Conservation (phyloP, 106 monocot species). For the Acanthochlamys bracteata region DNA sequence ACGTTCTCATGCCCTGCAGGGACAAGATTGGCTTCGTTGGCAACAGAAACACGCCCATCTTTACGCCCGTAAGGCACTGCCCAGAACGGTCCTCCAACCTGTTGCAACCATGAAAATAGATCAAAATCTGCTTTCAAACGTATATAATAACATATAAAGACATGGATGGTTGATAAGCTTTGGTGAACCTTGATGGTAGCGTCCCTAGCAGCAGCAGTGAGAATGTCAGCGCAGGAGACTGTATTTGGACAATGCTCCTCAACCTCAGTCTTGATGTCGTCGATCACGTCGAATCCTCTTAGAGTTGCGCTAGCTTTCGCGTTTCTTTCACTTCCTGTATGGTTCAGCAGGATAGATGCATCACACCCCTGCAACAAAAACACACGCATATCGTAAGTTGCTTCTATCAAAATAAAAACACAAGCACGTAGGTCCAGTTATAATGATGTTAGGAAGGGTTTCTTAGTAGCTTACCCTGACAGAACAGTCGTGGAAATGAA, state of each 20-base stretch:
- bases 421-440: no score
- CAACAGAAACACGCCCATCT: constrained; percentile 44
- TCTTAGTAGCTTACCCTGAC: constrained; percentile 27
- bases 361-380: constrained; percentile 45
- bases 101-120: not conserved
- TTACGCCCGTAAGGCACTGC: constrained; percentile 50
- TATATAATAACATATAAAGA: no score
- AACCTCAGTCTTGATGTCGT: constrained; percentile 41
- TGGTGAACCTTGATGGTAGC: constrained; percentile 26
- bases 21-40: constrained; percentile 26
- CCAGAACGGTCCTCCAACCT: constrained; percentile 78
- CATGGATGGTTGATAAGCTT: no score
- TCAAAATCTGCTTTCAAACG: no score
- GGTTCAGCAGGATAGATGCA: constrained; percentile 45
- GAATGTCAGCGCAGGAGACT: constrained; percentile 62
- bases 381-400: not conserved
- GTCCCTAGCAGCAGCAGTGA: constrained; percentile 50
- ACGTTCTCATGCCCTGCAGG: constrained; percentile 71
- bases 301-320: constrained; percentile 41
- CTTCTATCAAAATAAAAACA: no score
- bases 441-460: no score
- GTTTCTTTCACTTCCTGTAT: constrained; percentile 29
- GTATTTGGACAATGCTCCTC: constrained; percentile 53
- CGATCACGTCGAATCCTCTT: constrained; percentile 62
- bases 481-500: constrained; percentile 61